Evolutionary conservation across 2,329 filamentous ascomycete species (phyloP).

Genomic region (Pyrenochaeta sp.): DNA sequence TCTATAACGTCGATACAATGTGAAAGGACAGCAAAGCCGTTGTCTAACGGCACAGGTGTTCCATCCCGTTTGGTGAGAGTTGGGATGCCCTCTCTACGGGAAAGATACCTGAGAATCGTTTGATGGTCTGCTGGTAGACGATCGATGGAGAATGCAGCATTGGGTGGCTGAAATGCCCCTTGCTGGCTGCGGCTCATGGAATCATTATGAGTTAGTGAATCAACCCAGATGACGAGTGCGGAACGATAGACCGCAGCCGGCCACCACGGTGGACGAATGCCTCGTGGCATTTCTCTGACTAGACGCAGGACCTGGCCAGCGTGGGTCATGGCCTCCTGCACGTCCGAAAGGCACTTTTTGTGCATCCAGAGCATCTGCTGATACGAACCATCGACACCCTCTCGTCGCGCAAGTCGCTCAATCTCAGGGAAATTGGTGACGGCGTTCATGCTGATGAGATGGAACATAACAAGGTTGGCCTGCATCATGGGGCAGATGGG

Average conservation of each 20-base stretch:
- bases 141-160: slow-evolving; percentile 60
- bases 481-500: slow-evolving; percentile 67
- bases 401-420: slow-evolving; percentile 70
- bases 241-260: slow-evolving; percentile 74
- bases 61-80: slow-evolving; percentile 62
- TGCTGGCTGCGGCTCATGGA: slow-evolving; percentile 44
- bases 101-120: slow-evolving; percentile 60
- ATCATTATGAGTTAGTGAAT: slow-evolving; percentile 65
- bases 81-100: slow-evolving; percentile 62
- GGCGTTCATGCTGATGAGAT: slow-evolving; percentile 74
- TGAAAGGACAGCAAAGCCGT: slow-evolving; percentile 58
- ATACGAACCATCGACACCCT: slow-evolving; percentile 65
- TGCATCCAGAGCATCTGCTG: slow-evolving; percentile 65
- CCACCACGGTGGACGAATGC: slow-evolving; percentile 74
- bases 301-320: slow-evolving; percentile 72
- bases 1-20: slow-evolving; percentile 64
- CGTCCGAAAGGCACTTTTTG: slow-evolving; percentile 70
- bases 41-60: slow-evolving; percentile 56
- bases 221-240: slow-evolving; percentile 51
- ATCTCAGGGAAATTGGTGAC: slow-evolving; percentile 74
- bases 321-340: slow-evolving; percentile 72
- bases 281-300: slow-evolving; percentile 66
- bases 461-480: slow-evolving; percentile 73
- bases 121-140: slow-evolving; percentile 61
- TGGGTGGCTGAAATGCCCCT: slow-evolving; percentile 45